These are phyloP conservation scores for Vanrija sp. DNA, from an alignment of 1,284 basidiomycete genomes.

Conservation along the genomic window DNA sequence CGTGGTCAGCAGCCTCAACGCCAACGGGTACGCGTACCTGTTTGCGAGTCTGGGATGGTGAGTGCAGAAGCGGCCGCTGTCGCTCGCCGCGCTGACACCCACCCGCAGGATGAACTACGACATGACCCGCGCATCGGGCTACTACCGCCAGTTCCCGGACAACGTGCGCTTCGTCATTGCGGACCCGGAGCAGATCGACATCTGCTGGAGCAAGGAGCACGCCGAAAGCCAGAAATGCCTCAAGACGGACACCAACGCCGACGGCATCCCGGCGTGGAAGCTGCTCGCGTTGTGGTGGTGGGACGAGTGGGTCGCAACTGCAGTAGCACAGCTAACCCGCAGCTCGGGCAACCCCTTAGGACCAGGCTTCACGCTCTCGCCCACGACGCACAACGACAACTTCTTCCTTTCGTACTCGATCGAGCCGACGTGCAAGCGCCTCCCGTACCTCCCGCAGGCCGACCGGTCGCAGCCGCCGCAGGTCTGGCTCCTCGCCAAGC, in stretches of 20 bases:
- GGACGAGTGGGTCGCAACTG: conserved; percentile 41
- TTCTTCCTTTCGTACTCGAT: conserved; percentile 48
- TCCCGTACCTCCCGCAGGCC: conserved; percentile 19
- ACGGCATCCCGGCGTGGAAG: conserved; percentile 46
- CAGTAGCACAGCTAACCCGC: not conserved
- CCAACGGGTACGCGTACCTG: conserved; percentile 34
- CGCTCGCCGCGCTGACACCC: too few relatives aligned
- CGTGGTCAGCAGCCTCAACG: conserved; percentile 37
- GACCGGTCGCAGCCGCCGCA: conserved; percentile 28
- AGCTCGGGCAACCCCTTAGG: conserved; percentile 44
- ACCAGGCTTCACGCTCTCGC: conserved; percentile 44
- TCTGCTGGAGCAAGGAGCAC: conserved; percentile 21
- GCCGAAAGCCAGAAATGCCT: conserved; percentile 21
- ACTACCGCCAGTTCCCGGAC: conserved; percentile 27
- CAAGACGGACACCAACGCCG: conserved; percentile 27
- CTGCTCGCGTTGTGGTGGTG: conserved; percentile 47
- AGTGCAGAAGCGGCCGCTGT: too few relatives aligned
- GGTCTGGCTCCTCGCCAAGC: conserved; percentile 47
- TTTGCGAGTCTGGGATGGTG: conserved; percentile 34
- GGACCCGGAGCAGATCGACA: conserved; percentile 30
- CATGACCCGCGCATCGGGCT: conserved; percentile 29
- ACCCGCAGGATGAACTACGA: conserved; percentile 18
- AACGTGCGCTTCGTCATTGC: conserved; percentile 34
- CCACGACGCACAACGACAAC: conserved; percentile 37
- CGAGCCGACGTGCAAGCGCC: conserved; percentile 40